Percentiles rank a stretch among this genome's conserved stretches.
These are phyloP conservation scores for Leptosphaerulina australis DNA, from an alignment of 2,329 filamentous ascomycete species.

Conservation along the genomic window DNA sequence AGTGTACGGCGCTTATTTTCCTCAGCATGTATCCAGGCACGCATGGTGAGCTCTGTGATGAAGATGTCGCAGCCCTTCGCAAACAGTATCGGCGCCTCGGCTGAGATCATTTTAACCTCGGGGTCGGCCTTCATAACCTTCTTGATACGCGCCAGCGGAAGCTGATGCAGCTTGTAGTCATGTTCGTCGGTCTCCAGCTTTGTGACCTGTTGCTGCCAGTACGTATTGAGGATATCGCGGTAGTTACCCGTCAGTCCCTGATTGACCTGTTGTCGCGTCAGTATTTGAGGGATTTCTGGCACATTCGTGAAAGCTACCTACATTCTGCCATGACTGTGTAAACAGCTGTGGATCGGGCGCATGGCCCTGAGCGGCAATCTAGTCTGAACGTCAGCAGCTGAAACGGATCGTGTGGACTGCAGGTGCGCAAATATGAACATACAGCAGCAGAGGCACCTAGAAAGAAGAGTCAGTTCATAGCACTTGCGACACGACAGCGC, in stretches of 20 bases:
- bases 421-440: conserved; percentile 49
- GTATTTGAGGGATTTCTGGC: conserved; percentile 11
- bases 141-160: conserved; percentile 97
- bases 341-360: conserved; percentile 90
- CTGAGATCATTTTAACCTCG: conserved; percentile 99
- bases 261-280: conserved; percentile 70
- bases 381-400: conserved; percentile 47
- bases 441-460: conserved; percentile 72
- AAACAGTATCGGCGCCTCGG: conserved; percentile 95
- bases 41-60: conserved; percentile 98
- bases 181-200: conserved; percentile 94
- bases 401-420: conserved; percentile 13
- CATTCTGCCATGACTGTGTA: conserved; percentile 93
- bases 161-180: conserved; percentile 97
- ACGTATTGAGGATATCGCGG: conserved; percentile 96
- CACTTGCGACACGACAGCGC: conserved; percentile 17
- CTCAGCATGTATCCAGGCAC: conserved; percentile 98
- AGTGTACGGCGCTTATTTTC: conserved; percentile 97
- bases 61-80: conserved; percentile 99
- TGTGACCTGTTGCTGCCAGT: conserved; percentile 98
- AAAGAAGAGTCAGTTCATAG: conserved; percentile 27
- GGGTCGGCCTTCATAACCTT: conserved; percentile 99
- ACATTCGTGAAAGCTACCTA: conserved; percentile 47
- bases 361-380: conserved; percentile 87
- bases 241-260: conserved; percentile 92